Base-by-base conservation (phyloP, 305 asterid genomes). In the Plantago coronopus region DNA sequence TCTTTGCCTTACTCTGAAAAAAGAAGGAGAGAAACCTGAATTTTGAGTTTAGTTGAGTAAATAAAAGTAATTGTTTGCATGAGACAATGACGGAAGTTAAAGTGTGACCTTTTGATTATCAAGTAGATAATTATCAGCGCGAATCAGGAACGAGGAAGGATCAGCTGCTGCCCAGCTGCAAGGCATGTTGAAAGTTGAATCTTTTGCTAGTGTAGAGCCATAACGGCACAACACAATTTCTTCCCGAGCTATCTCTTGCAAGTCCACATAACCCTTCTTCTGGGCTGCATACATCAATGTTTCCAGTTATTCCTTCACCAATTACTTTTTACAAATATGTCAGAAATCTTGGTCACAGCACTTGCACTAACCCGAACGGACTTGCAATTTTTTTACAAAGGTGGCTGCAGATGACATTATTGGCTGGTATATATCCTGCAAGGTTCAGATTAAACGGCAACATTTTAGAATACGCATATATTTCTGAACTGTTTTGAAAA, bases 131-230 rank as follows among this genome's bases (percentile, higher is more conserved):
- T 80, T 89, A 47, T 78, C 72, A 21, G 89, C 95, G 17, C 97
- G 97, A 64, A 93, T 72, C 40, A 83, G 79, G 68, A 81, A 91
- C 2, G 90, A 80, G 9, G 94, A 77, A 65, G 97, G 90, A 78
- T 88, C 96, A 12, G 82, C 86, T 57, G 76, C 70, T 2, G 94
- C 81, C 86, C 95, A 91, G 70, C 85, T 86, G 67, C 87, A 86
- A 0, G 91, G 87, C 82, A 72, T 70, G 65, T 59, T 83, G 55
- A 59, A 69, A 50, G 62, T 80, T 8, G 78, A 15, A 71, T 85
- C 96, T 57, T 81, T 83, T 15, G 89, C 79, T 45, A 93, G 96
- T 63, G 96, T 93, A 50, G 83, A 59, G 25, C 99, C 89, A 58
- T 79, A 86, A 66, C 64, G 76, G 73, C 71, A 61, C 1, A 78